Base-by-base conservation (phyloP, 176 grass and related monocot genomes). In the Carex parvula region DNA sequence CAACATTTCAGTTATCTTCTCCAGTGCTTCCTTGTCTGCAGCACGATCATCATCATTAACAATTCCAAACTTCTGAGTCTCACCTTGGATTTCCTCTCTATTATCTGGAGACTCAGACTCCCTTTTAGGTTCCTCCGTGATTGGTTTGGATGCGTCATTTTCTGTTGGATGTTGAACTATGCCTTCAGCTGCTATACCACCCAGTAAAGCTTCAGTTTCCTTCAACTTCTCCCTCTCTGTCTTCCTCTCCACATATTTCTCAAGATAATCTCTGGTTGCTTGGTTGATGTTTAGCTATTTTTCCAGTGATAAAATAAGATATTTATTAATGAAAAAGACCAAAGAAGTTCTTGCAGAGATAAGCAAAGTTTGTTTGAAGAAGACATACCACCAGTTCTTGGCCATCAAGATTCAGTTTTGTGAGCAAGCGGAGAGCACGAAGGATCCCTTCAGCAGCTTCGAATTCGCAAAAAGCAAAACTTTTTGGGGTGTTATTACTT, bases 381-480 rank as follows among this genome's bases (percentile, higher is more conserved):
- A 87, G 52, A 64, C 87, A 58, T 94, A 99, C 97, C 93, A 99
- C 90, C 30, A 99, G 79, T 89, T 96, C 97, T 85, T 94, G 97
- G 0, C 97, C 91, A 88, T 99, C 93, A 82, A 99, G 85, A 87
- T 85, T 96, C 87, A 99, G 79, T 90, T 94, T 99, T 61, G 88
- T 90, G 29, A 99, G 93, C 81, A 99, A 90, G 42, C 97, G 88
- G 20, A 94, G 87, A 41, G 97, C 93, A 69, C 97, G 76, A 85
- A 96, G 89, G 71, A 99, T 88, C 64, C 97, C 93, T 88, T 99
- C 97, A 64, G 97, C 93, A 89, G 89, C 87, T 92, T 96, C 97
- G 83, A 99, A 99, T 88, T 96, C 97, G 74, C 93, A 99, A 94
- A 95, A 99, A 9, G 91, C 97, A 92, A 99, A 99, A 30, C 89